A percentile compares a stretch with the other conserved stretches of the same genome.
These are phyloP conservation scores for Phytopythium delawarense DNA, from an alignment of 352 stramenopile species.

Conservation along the genomic window DNA sequence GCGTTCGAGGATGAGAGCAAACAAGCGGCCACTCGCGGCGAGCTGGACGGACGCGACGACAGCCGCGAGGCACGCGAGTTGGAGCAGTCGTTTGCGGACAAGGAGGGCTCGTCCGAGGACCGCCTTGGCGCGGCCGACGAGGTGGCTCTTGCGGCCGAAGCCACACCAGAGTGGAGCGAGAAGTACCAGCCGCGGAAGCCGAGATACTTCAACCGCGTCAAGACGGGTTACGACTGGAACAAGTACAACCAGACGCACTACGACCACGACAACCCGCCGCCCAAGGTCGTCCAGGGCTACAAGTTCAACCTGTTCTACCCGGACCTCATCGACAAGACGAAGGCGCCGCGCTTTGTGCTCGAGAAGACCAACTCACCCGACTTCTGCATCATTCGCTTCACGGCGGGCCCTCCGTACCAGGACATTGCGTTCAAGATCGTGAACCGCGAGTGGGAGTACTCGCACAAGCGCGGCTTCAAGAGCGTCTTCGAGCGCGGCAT, in stretches of 20 bases:
- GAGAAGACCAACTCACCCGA: slow-evolving; percentile 90
- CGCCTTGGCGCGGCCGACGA: slow-evolving; percentile 90
- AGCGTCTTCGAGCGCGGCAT: slow-evolving; percentile 98
- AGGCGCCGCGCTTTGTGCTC: slow-evolving; percentile 94
- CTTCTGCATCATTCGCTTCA: slow-evolving; percentile 99
- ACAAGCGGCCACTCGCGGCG: slow-evolving; percentile 19
- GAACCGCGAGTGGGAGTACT: slow-evolving; percentile 98
- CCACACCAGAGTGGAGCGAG: slow-evolving; percentile 89
- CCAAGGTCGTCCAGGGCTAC: slow-evolving; percentile 99
- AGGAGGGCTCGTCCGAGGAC: slow-evolving; percentile 53
- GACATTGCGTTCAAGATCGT: slow-evolving; percentile 99
- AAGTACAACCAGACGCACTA: slow-evolving; percentile 99
- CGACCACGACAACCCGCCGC: slow-evolving; percentile 98
- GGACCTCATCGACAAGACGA: slow-evolving; percentile 97
- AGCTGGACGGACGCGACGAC: slow-evolving; percentile 46
- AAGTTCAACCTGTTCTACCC: slow-evolving; percentile 99
- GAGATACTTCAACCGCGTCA: slow-evolving; percentile 99
- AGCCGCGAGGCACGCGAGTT: slow-evolving; percentile 64
- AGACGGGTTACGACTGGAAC: slow-evolving; percentile 99
- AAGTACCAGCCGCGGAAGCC: slow-evolving; percentile 98
- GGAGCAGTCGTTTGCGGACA: slow-evolving; percentile 52
- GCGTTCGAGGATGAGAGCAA: slow-evolving; percentile 24
- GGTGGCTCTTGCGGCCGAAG: slow-evolving; percentile 68
- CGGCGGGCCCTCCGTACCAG: slow-evolving; percentile 97
- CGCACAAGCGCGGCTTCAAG: slow-evolving; percentile 96